Evolutionary conservation across 2,329 filamentous ascomycete species (phyloP).

Genomic region (Emmonsiellopsis sp.): DNA sequence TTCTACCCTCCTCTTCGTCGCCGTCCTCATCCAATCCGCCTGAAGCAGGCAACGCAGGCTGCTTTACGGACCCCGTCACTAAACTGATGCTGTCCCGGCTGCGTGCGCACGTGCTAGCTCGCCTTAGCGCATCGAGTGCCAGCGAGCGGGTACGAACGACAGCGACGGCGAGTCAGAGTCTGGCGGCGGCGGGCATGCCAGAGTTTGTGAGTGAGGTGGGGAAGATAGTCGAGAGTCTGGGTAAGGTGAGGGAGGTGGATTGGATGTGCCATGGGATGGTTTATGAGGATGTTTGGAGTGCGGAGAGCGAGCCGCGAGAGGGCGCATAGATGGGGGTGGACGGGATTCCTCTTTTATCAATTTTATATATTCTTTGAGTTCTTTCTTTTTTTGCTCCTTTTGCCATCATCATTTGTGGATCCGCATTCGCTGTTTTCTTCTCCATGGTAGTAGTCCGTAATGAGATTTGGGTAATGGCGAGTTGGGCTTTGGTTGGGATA

Average conservation of each 20-base stretch:
- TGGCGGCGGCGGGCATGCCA: slow-evolving; percentile 51
- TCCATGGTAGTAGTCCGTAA: neutral
- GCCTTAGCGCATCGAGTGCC: slow-evolving; percentile 51
- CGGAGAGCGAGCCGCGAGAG: slow-evolving; percentile 4
- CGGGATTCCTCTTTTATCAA: too few relatives aligned
- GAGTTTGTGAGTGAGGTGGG: slow-evolving; percentile 53
- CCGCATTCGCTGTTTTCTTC: neutral
- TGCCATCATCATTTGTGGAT: neutral
- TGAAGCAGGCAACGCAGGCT: slow-evolving; percentile 19
- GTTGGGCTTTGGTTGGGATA: neutral
- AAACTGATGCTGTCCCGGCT: slow-evolving; percentile 52
- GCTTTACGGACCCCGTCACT: slow-evolving; percentile 51
- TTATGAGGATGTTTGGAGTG: slow-evolving; percentile 43
- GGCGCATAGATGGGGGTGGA: neutral
- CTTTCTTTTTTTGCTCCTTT: neutral
- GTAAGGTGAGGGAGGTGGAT: slow-evolving; percentile 50
- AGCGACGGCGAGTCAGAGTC: slow-evolving; percentile 48
- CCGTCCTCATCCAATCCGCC: slow-evolving; percentile 28
- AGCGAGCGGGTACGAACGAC: slow-evolving; percentile 50
- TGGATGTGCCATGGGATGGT: slow-evolving; percentile 47
- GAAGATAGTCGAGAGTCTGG: slow-evolving; percentile 48
- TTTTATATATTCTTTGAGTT: neutral
- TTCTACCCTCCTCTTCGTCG: slow-evolving; percentile 40
- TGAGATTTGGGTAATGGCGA: neutral
- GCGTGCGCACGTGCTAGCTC: slow-evolving; percentile 44